A percentile compares a stretch with the other conserved stretches of the same genome.
Conservation (phyloP, 2,329 filamentous ascomycete species). For the Fusarium sacchari region DNA sequence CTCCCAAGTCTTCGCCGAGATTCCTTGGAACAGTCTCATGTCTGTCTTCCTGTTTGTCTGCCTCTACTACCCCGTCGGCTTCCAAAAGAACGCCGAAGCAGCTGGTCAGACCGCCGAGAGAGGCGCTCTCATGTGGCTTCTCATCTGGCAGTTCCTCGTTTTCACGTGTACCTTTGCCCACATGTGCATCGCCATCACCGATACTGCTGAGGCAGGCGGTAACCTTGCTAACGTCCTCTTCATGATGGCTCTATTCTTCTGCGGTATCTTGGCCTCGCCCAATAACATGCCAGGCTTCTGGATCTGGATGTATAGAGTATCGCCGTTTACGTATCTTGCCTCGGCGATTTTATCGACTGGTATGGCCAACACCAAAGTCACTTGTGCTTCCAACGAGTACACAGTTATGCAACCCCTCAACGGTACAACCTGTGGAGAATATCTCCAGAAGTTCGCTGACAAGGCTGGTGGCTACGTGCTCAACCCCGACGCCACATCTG, state of each 20-base stretch:
- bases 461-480: slow-evolving; percentile 59
- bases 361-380: slow-evolving; percentile 42
- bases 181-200: slow-evolving; percentile 70
- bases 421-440: slow-evolving; percentile 64
- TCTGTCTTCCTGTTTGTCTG: slow-evolving; percentile 78
- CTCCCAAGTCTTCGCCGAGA: slow-evolving; percentile 82
- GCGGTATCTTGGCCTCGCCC: slow-evolving; percentile 69
- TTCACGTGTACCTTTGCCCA: slow-evolving; percentile 75
- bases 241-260: slow-evolving; percentile 73
- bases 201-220: slow-evolving; percentile 73
- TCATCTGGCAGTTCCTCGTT: slow-evolving; percentile 72
- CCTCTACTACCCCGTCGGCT: slow-evolving; percentile 87
- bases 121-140: slow-evolving; percentile 73
- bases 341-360: slow-evolving; percentile 43
- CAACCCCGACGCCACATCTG: slow-evolving; percentile 61
- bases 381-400: slow-evolving; percentile 72
- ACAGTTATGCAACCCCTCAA: slow-evolving; percentile 69
- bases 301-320: slow-evolving; percentile 78
- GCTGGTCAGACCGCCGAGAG: slow-evolving; percentile 55
- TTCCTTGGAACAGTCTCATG: slow-evolving; percentile 85
- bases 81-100: slow-evolving; percentile 71
- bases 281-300: slow-evolving; percentile 72
- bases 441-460: slow-evolving; percentile 59
- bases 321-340: slow-evolving; percentile 59
- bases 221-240: slow-evolving; percentile 75